These are phyloP conservation scores for Debaryomyces fabryi DNA, from an alignment of 1,139 yeast genomes.

Conservation along the genomic window DNA sequence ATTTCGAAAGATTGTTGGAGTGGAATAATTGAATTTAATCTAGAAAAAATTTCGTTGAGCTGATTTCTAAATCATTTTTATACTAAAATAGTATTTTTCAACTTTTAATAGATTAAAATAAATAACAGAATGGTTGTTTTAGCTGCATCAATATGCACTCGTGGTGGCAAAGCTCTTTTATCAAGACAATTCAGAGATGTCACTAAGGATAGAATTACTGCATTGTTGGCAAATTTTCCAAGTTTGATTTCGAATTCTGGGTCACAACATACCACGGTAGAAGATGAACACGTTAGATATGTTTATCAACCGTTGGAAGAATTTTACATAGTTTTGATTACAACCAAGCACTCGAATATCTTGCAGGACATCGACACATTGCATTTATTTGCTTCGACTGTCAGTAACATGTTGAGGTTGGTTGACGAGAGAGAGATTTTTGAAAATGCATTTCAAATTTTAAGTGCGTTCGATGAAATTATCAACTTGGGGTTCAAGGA, in stretches of 20 bases:
- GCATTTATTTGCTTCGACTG: conserved; percentile 80
- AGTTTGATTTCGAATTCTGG: conserved; percentile 69
- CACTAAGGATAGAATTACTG: conserved; percentile 82
- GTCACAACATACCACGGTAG: conserved; percentile 91
- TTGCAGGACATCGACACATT: conserved; percentile 93
- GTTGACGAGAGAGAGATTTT: conserved; percentile 85
- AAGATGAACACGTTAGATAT: conserved; percentile 89
- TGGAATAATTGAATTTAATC: neutral
- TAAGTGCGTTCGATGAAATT: conserved; percentile 93
- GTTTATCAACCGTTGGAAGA: conserved; percentile 97
- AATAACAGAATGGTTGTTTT: conserved; percentile 49
- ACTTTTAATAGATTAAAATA: neutral
- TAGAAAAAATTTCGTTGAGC: neutral
- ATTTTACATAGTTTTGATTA: conserved; percentile 85
- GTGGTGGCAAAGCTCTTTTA: conserved; percentile 90
- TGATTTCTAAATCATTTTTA: neutral
- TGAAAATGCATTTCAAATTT: conserved; percentile 82
- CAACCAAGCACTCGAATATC: conserved; percentile 90
- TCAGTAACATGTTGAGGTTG: conserved; percentile 70
- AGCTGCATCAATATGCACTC: conserved; percentile 94
- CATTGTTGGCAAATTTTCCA: conserved; percentile 85
- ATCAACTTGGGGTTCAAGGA: conserved; percentile 90
- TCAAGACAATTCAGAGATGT: conserved; percentile 92
- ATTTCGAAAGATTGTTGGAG: neutral
- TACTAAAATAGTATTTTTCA: neutral